These are phyloP conservation scores for Didymella glomerata DNA, from an alignment of 2,329 filamentous ascomycete species.

Conservation along the genomic window DNA sequence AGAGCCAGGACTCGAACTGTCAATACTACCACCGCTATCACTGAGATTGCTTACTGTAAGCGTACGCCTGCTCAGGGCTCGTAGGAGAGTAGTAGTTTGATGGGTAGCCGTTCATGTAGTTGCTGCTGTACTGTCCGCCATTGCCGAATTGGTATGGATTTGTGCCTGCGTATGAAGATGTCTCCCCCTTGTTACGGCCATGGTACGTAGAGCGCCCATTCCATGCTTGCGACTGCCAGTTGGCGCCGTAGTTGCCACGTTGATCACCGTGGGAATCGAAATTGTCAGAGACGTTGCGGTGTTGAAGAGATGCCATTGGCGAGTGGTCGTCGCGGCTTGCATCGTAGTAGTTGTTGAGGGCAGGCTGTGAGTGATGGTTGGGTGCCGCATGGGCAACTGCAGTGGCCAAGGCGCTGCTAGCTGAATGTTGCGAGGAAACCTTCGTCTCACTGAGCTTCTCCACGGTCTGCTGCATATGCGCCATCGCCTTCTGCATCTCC, in stretches of 20 bases:
- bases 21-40: background rate
- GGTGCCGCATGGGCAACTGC: constrained; percentile 17
- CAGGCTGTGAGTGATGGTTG: constrained; percentile 37
- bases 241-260: constrained; percentile 25
- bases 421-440: constrained; percentile 6
- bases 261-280: constrained; percentile 29
- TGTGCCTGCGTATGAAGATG: constrained; percentile 27
- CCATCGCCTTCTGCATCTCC: constrained; percentile 37
- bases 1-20: background rate
- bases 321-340: constrained; percentile 21
- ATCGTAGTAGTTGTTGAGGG: constrained; percentile 34
- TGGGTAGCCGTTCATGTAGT: constrained; percentile 32
- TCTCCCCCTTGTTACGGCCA: constrained; percentile 37
- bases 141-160: constrained; percentile 35
- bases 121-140: constrained; percentile 27
- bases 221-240: constrained; percentile 30
- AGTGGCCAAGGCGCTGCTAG: constrained; percentile 7
- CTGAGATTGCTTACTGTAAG: constrained; percentile 22
- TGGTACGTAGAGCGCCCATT: constrained; percentile 22
- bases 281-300: constrained; percentile 19
- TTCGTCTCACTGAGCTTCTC: constrained; percentile 29
- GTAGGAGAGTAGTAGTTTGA: constrained; percentile 25
- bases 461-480: constrained; percentile 35
- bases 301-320: constrained; percentile 23
- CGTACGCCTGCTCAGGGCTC: constrained; percentile 31